Conservation (phyloP, 768 basidiomycete genomes). For the Mycena chlorophos region DNA sequence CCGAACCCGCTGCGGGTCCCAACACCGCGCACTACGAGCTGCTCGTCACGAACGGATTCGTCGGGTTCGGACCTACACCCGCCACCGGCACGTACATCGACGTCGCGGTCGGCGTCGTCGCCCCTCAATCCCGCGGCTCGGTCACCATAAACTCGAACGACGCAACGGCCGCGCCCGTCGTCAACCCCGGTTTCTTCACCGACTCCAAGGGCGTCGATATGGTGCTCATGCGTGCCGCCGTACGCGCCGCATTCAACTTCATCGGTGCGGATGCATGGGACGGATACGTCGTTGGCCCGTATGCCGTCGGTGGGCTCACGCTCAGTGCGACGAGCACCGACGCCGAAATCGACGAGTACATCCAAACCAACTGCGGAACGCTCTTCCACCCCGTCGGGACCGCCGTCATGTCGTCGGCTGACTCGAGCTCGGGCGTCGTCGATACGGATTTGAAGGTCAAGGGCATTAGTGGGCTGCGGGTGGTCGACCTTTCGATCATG, state of each 20-base stretch:
- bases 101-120: slow-evolving; percentile 13
- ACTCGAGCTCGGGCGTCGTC: slow-evolving; percentile 28
- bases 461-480: slow-evolving; percentile 32
- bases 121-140: slow-evolving; percentile 29
- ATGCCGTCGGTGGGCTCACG: neutral
- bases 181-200: slow-evolving; percentile 45
- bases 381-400: slow-evolving; percentile 34
- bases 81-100: slow-evolving; percentile 17
- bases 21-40: slow-evolving; percentile 25
- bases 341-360: slow-evolving; percentile 27
- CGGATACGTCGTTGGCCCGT: slow-evolving; percentile 21
- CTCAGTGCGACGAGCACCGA: slow-evolving; percentile 25
- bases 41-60: slow-evolving; percentile 18
- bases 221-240: slow-evolving; percentile 22
- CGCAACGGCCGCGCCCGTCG: slow-evolving; percentile 42
- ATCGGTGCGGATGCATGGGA: slow-evolving; percentile 20
- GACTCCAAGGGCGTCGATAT: slow-evolving; percentile 24
- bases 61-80: neutral
- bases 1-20: slow-evolving; percentile 29
- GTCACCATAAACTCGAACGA: slow-evolving; percentile 39
- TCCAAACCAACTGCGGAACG: slow-evolving; percentile 23
- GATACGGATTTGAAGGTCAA: slow-evolving; percentile 36
- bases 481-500: slow-evolving; percentile 38
- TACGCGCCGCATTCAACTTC: slow-evolving; percentile 20
- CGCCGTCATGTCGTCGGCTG: slow-evolving; percentile 29